Evolutionary conservation across 306 rosid species (phyloP).

Genomic region (Prunus mongolica): DNA sequence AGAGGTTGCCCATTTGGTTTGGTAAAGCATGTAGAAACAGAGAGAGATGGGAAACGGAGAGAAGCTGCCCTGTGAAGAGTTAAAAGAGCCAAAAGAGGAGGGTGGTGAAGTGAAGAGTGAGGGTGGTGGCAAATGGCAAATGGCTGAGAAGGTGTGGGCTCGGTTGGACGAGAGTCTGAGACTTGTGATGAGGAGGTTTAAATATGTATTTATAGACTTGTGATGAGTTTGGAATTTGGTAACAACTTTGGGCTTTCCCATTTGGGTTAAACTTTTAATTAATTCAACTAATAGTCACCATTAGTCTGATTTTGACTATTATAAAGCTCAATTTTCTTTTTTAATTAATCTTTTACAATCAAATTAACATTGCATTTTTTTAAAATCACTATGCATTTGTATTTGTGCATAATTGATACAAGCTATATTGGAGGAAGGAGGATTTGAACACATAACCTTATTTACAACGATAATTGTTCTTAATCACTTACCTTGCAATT

Average conservation of each 20-base stretch:
- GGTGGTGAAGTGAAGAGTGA: neutral
- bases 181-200: neutral
- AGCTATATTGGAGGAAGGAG: too few species aligned
- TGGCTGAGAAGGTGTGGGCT: neutral
- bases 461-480: accelerated
- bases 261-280: neutral
- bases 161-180: neutral
- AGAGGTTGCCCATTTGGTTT: constrained; percentile 74
- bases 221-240: neutral
- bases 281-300: too few species aligned
- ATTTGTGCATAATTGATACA: too few species aligned
- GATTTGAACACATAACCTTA: too few species aligned
- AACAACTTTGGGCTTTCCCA: neutral
- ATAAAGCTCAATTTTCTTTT: too few species aligned
- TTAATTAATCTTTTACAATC: too few species aligned
- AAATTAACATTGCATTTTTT: too few species aligned
- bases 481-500: too few species aligned
- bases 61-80: neutral
- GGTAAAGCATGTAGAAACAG: constrained; percentile 35
- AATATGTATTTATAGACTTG: neutral
- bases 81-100: neutral
- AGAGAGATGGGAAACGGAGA: neutral
- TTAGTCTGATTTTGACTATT: too few species aligned
- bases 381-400: too few species aligned
- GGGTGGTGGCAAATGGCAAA: neutral